Base-by-base conservation (phyloP, 495 filamentous ascomycete genomes). In the Aspergillus biplanus region DNA sequence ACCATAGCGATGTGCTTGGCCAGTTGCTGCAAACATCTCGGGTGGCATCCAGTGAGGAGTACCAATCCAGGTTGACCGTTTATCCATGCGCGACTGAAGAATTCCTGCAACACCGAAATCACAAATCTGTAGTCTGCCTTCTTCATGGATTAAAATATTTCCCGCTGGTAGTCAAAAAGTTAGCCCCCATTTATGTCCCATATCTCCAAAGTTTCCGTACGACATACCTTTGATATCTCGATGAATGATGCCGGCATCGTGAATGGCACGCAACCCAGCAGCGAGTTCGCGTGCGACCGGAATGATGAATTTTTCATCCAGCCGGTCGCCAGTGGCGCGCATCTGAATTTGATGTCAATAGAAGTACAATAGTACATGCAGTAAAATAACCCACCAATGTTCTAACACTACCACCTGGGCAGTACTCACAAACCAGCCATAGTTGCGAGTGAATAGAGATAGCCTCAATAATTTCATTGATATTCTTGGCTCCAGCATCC, bases 31-130 rank as follows among this genome's bases (percentile, higher is more conserved):
- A 61, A 92, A 89, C 62, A 96, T 84, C 71, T 99, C 95, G 0
- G 92, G 95, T 1, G 95, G 90, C 93, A 98, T 97, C 92, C 94
- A 99, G 76, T 97, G 87, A 15, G 91, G 91, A 6, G 95, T 98
- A 9, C 95, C 95, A 49, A 99, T 91, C 73, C 97, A 92, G 0
- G 95, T 99, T 4, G 89, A 90, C 33, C 95, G 82, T 74, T 97
- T 99, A 67, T 95, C 90, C 47, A 87, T 71, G 61, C 90, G 90
- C 11, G 86, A 90, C 66, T 97, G 92, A 46, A 97, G 81, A 59
- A 96, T 82, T 52, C 91, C 94, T 21, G 94, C 91, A 57, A 99
- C 92, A 59, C 95, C 95, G 73, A 98, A 99, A 71, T 99, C 95
- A 71, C 95, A 97, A 31, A 99, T 86, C 69, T 98, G 91, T 11